Evolutionary conservation across 192 early-diverging fungal species (phyloP), one percentile per base, ranked within the genome.

Genomic region (Hyaloraphidium curvatum): DNA sequence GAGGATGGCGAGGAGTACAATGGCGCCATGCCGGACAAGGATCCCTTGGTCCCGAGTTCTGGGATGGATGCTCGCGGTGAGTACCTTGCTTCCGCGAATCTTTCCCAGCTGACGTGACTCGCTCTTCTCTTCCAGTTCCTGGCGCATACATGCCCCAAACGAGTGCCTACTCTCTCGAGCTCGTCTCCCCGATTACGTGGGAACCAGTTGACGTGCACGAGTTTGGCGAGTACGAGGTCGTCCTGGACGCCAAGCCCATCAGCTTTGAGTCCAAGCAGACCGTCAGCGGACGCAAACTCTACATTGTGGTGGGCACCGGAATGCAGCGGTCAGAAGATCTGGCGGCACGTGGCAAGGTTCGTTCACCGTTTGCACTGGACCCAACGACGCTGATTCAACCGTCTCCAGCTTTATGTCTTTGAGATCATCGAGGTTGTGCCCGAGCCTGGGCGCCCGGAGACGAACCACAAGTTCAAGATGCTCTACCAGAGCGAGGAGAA

Each of bases 371-470:
- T n/a, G n/a, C n/a, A n/a, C n/a, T n/a, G n/a, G 27, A 50, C 41
- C 2, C 1, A 53, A 29, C 13, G 30, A 48, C 43, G 19, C 11
- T 40, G 5, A 51, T 58, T 55, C 13, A 39, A n/a, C 7, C 13
- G 25, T n/a, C 2, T 31, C 14, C 62, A 86, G 73, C 74, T 96
- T 40, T 81, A 88, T 40, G 66, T 99, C 23, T 95, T 84, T 59
- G 95, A 99, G 39, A 76, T 96, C 31, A 85, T 93, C 67, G 88
- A 92, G 64, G 89, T 99, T 30, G 90, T 99, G 28, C 95, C 95
- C 2, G 89, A 94, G 61, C 79, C 82, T 0, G 84, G 86, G 37
- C 84, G 84, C 48, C 92, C 95, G 26, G 86, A 89, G 64, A 92
- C 90, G 0, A 90, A 86, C 59, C 88, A 90, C 60, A 81, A 82